These are phyloP conservation scores for Citrus australasica DNA, from an alignment of 345 rosid genomes.

Conservation along the genomic window DNA sequence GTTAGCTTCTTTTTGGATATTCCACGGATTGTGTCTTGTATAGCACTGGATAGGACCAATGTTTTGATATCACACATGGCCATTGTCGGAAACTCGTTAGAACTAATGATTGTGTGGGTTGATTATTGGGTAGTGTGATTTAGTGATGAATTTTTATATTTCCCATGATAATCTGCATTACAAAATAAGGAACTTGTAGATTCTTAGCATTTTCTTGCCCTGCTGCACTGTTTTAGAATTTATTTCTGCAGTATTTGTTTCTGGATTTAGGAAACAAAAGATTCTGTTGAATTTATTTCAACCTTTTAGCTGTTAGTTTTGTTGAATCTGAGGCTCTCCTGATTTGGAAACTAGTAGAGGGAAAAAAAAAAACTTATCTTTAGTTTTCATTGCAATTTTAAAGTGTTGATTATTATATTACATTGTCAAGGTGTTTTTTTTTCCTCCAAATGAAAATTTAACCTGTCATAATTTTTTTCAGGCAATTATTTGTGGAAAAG, in stretches of 20 bases:
- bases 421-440: background rate
- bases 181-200: background rate
- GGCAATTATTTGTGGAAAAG: slow-evolving; percentile 93
- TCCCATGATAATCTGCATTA: background rate
- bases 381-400: background rate
- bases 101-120: background rate
- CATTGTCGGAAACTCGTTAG: background rate
- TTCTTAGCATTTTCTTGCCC: background rate
- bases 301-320: background rate
- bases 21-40: background rate
- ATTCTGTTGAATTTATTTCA: background rate
- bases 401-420: background rate
- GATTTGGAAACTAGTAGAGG: background rate
- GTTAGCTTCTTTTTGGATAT: background rate
- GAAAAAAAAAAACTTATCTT: background rate
- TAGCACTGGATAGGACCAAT: background rate
- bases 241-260: background rate
- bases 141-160: background rate
- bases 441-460: background rate
- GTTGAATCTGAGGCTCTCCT: background rate
- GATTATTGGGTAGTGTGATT: background rate
- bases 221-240: background rate
- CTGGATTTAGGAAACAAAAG: background rate
- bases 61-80: background rate
- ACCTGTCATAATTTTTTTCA: slow-evolving; percentile 16